Conservation (phyloP, 2,329 filamentous ascomycete species). For the Aureobasidium leucospermi region DNA sequence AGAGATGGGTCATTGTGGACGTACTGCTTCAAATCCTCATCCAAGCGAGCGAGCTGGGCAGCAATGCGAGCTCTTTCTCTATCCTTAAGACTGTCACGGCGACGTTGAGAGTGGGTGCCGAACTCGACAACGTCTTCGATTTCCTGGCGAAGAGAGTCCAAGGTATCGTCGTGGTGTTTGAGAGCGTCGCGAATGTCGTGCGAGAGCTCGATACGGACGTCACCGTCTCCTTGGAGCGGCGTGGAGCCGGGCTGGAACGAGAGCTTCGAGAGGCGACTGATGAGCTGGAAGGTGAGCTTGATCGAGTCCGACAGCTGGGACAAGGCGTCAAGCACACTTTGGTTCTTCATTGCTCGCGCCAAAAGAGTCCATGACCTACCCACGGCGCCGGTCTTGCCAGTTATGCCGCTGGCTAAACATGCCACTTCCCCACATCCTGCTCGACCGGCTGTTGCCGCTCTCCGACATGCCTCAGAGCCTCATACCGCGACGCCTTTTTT, state of each 20-base stretch:
- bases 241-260: constrained; percentile 56
- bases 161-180: constrained; percentile 72
- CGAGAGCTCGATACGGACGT: constrained; percentile 63
- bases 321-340: neutral
- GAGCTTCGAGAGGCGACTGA: constrained; percentile 51
- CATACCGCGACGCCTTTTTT: constrained; percentile 7
- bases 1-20: constrained; percentile 16
- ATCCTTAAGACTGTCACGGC: constrained; percentile 47
- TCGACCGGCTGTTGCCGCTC: neutral
- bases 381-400: neutral
- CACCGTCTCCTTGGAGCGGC: constrained; percentile 51
- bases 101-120: constrained; percentile 27
- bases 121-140: constrained; percentile 58
- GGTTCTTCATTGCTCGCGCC: constrained; percentile 6
- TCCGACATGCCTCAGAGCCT: neutral
- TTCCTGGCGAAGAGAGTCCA: constrained; percentile 74
- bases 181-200: constrained; percentile 73
- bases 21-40: constrained; percentile 66
- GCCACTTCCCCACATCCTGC: neutral
- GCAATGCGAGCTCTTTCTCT: constrained; percentile 59
- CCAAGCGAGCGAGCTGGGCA: constrained; percentile 59
- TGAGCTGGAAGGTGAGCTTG: constrained; percentile 47
- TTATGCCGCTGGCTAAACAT: neutral
- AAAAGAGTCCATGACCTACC: no score
- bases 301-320: constrained; percentile 45